Evolutionary conservation across 1,284 basidiomycete genomes (phyloP), one percentile per base, ranked within the genome.

Genomic region (Entoloma clypeatum): DNA sequence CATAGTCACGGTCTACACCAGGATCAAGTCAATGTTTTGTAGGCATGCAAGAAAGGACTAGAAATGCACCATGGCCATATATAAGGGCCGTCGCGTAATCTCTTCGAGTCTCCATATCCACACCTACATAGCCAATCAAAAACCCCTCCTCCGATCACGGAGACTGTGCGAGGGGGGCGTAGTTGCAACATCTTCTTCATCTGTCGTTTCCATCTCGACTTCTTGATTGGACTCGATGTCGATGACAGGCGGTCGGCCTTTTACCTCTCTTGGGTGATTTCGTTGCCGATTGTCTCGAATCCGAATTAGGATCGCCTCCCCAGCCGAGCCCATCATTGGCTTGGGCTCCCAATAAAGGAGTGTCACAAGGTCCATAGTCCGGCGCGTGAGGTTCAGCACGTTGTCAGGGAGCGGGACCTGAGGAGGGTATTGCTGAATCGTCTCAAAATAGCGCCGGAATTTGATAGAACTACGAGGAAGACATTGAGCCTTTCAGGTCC

Each of bases 401-500:
- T 53, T 44, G 23, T 38, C 36, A 30, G 51, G 51, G 30, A 52
- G 51, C n/a, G 8, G 45, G 41, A 22, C 16, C 27, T 26, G 10
- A 36, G 36, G 41, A 30, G 45, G 45, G 16, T 39, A 8, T 19
- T 3, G 9, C 16, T 10, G 23, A n/a, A 39, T 13, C 41, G 50
- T 47, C 11, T 37, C 25, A 25, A 43, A 49, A 28, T 50, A 52
- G 31, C 50, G 40, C 22, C 45, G 39, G 38, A 52, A 52, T 43
- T 52, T 50, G 34, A 52, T 48, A 50, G n/a, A 14, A 44, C 40
- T 5, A 50, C 48, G 7, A 50, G 43, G 27, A 50, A 48, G 26
- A 44, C 31, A 35, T 52, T 52, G 26, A 52, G 36, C n/a, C n/a
- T n/a, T n/a, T n/a, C n/a, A n/a, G n/a, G n/a, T n/a, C n/a, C n/a